Evolutionary conservation across 1,284 basidiomycete species (phyloP), one percentile per base, ranked within the genome.

Genomic region (Microbotryum lychnidis-dioicae): DNA sequence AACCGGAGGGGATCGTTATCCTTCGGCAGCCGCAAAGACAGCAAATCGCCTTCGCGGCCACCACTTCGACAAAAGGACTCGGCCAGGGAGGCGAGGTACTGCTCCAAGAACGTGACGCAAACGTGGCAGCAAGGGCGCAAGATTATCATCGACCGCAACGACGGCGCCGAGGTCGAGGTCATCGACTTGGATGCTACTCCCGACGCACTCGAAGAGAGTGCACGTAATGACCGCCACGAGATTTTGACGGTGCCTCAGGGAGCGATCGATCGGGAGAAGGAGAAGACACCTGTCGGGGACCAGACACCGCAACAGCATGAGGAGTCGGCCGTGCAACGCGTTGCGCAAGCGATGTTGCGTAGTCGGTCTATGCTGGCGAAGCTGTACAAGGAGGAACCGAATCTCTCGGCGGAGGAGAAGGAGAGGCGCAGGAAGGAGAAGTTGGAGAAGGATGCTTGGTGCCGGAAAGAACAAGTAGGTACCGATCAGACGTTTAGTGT

Each of bases 121-220:
- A 67, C 61, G 21, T 66, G 65, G 65, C 58, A 57, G 44, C 65
- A 68, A 25, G 66, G 67, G 8, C 63, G 60, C 44, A 69, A 69
- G 62, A 62, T 70, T 53, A 67, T 72, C 48, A 64, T 69, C 49
- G 71, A 72, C 37, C 65, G 60, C 33, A 58, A 64, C 44, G 57
- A 70, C 21, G 71, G 71, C 44, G 61, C 58, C 48, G 61, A 69
- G 2, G 66, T 70, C 25, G 64, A 67, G 31, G 64, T 72, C 7
- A 60, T 65, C 55, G 67, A 71, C 50, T 23, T 58, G 4, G 68
- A 66, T 37, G 60, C 62, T 0, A 51, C 50, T 0, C 50, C 57
- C n/a, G 37, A 50, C 16, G 67, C 63, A 27, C 57, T 50, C 0
- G 59, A 54, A 6, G 49, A 56, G 8, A 61, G 37, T 10, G 37